phyloP scores from a whole-genome alignment of 176 grass and related monocot species.

The Oryza longistaminata region DNA sequence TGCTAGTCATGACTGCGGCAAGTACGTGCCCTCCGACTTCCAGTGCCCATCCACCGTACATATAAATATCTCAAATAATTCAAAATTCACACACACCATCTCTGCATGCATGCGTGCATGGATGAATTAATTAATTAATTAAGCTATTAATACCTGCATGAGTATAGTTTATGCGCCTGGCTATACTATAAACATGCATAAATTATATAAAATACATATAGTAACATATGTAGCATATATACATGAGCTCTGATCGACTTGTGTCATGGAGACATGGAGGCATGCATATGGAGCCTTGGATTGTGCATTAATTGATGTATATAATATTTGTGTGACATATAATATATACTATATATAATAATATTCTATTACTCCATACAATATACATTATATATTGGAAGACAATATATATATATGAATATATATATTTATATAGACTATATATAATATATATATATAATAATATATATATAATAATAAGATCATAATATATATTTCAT shows the following conservation, averaged over 20 bases:
- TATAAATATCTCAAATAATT: background rate
- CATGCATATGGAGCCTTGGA: background rate
- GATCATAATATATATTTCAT: background rate
- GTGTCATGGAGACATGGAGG: background rate
- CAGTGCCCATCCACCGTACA: constrained; percentile 37
- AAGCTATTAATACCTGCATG: background rate
- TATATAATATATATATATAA: background rate
- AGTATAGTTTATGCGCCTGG: background rate
- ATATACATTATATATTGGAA: too few relatives aligned
- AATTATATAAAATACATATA: background rate
- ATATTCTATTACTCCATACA: too few relatives aligned
- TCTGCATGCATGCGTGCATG: background rate
- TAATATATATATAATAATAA: too few relatives aligned
- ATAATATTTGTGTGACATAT: too few relatives aligned
- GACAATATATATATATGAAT: background rate
- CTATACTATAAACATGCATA: too few relatives aligned
- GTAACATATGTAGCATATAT: background rate
- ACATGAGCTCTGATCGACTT: constrained; percentile 5
- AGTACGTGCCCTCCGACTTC: constrained; percentile 67
- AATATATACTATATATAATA: too few relatives aligned
- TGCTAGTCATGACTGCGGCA: constrained; percentile 80
- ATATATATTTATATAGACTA: too few relatives aligned
- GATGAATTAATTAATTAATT: background rate
- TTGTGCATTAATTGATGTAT: background rate
- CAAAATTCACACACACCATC: background rate